Conservation (phyloP, 441 rosid species). For the Geranium incanum region DNA sequence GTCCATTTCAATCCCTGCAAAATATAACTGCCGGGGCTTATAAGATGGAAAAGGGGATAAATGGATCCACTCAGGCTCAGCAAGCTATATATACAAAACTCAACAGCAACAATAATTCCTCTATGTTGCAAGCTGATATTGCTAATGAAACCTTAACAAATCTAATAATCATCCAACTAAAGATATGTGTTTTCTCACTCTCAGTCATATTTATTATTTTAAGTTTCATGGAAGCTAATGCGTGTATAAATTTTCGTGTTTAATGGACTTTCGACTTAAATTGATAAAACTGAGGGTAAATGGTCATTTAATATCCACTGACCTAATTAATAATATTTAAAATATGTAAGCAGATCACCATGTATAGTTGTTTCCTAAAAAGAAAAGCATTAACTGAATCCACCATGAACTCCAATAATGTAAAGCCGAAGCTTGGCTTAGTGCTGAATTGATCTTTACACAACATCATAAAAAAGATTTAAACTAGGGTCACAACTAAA, state of each 20-base stretch:
- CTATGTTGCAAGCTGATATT: background rate
- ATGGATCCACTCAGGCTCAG: background rate
- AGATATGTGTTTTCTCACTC: slow-evolving; percentile 87
- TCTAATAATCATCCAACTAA: slow-evolving; percentile 1
- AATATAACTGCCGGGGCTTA: slow-evolving; percentile 58
- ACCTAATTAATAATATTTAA: background rate
- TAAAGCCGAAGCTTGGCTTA: background rate
- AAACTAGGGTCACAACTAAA: background rate
- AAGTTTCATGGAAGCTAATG: slow-evolving; percentile 58
- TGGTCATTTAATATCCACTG: background rate
- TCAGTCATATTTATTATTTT: slow-evolving; percentile 25
- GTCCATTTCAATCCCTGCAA: slow-evolving; percentile 83
- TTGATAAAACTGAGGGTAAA: background rate
- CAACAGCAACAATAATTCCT: too few relatives aligned
- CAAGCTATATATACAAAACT: too few relatives aligned
- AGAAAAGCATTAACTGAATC: background rate
- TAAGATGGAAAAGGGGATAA: slow-evolving; percentile 38
- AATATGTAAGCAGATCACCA: background rate
- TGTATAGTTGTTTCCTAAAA: background rate
- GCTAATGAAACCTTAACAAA: background rate
- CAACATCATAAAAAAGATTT: background rate
- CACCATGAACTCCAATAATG: background rate
- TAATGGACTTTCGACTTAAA: background rate
- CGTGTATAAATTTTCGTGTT: background rate
- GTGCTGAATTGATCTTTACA: background rate